Evolutionary conservation across 345 rosid genomes (phyloP), one percentile per base, ranked within the genome.

Genomic region (Gossypium bickii): DNA sequence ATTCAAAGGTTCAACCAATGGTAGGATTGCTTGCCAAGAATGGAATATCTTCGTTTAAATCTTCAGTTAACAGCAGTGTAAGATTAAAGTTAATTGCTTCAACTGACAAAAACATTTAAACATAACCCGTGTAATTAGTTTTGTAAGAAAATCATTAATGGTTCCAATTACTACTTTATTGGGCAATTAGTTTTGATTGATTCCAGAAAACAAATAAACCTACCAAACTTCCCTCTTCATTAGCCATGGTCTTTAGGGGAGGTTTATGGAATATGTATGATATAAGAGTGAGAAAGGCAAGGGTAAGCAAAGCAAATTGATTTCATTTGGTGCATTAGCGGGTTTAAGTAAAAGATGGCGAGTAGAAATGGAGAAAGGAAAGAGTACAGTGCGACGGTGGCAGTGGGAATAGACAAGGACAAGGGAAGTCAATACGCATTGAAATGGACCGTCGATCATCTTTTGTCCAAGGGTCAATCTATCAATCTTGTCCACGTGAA

Each of bases 381-480:
- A 51, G 88, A 84, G 10, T 83, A 61, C 12, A 74, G 2, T 20
- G 71, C 86, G 22, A 87, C 83, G 0, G 90, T 89, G 17, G 89
- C 85, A 0, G 90, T 92, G 68, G 98, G 97, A 15, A 78, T 92
- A 2, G 93, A 92, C 79, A 89, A 74, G 76, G 97, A 94, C 77
- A 94, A 88, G 77, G 88, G 85, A 15, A 89, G 98, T 83, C 94
- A 90, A 24, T 78, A 85, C 49, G 97, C 97, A 8, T 78, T 94
- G 66, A 92, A 80, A 83, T 94, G 98, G 98, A 75, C 89, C 0
- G 80, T 88, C 8, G 93, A 87, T 64, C 85, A 88, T 79, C 83
- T 88, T 72, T 84, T 94, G 51, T 68, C 74, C 63, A 73, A 70
- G 65, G 93, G 92, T 71, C 97, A 94, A 12, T 17, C 75, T 53